Evolutionary conservation across 2,329 filamentous ascomycete genomes (phyloP).

Genomic region (Westerdykella ornata): DNA sequence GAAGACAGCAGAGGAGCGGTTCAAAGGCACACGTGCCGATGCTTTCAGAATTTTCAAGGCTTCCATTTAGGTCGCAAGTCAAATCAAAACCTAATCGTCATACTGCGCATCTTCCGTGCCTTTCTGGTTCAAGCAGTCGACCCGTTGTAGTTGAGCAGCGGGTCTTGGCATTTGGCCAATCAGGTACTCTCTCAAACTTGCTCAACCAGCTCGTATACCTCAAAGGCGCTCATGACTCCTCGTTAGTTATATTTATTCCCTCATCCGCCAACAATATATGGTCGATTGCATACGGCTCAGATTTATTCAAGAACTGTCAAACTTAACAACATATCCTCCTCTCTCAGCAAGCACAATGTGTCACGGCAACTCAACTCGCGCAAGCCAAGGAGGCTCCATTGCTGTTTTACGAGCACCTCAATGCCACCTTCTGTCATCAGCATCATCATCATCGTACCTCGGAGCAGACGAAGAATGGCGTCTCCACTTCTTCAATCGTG

Average conservation of each 20-base stretch:
- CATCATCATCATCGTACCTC: not conserved
- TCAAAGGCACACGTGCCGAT: conserved; percentile 41
- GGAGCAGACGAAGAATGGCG: conserved; percentile 17
- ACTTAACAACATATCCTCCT: not conserved
- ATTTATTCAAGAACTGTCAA: too few species aligned
- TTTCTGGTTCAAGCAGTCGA: too few species aligned
- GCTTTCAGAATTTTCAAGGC: conserved; percentile 37
- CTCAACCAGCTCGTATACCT: conserved; percentile 24
- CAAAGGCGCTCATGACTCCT: conserved; percentile 18
- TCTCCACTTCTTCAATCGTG: conserved; percentile 24
- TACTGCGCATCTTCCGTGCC: too few species aligned
- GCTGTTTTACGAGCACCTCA: conserved; percentile 22
- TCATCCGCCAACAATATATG: too few species aligned
- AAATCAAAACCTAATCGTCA: not conserved
- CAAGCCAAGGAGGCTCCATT: conserved; percentile 33
- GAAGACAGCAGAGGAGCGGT: conserved; percentile 62
- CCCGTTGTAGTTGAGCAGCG: not conserved
- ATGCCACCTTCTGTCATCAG: conserved; percentile 7
- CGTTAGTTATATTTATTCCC: not conserved
- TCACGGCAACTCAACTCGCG: conserved; percentile 23
- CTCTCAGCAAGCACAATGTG: conserved; percentile 18
- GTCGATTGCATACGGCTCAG: too few species aligned
- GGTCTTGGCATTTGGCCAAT: conserved; percentile 16
- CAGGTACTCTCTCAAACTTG: conserved; percentile 32
- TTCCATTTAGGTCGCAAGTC: conserved; percentile 15